phyloP scores from a whole-genome alignment of 306 rosid species.

The Vachellia pachyceras region DNA sequence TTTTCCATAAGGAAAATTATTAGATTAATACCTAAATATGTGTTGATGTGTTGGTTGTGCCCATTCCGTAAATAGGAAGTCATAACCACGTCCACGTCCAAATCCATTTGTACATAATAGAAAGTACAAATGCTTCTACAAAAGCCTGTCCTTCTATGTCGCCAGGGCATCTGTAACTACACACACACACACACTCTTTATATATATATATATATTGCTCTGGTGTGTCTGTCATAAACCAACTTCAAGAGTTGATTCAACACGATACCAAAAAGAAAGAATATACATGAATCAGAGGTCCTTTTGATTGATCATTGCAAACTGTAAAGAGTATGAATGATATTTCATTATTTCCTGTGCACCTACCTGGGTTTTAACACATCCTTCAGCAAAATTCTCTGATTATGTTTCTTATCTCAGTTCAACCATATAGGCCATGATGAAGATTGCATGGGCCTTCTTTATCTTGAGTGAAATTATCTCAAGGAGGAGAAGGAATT shows the following conservation, averaged over 20 bases:
- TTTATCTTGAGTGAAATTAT: background rate
- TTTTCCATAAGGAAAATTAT: conserved; percentile 77
- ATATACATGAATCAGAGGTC: conserved; percentile 33
- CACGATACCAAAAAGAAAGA: conserved; percentile 31
- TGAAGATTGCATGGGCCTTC: background rate
- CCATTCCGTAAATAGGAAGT: conserved; percentile 44
- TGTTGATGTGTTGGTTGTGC: conserved; percentile 15
- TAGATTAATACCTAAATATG: conserved; percentile 33
- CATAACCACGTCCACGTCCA: background rate
- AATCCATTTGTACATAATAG: background rate
- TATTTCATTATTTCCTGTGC: conserved; percentile 19
- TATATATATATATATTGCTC: conserved; percentile 17
- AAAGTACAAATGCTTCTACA: background rate
- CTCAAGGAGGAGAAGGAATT: background rate
- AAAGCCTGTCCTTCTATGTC: background rate
- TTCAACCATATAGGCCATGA: background rate
- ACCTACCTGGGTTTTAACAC: background rate
- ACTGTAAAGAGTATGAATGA: background rate
- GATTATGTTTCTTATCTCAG: background rate
- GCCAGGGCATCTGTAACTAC: conserved; percentile 31
- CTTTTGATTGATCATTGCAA: conserved; percentile 18
- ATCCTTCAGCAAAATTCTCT: background rate
- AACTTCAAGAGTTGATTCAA: conserved; percentile 20
- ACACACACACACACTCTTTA: too few species aligned
- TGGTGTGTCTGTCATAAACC: conserved; percentile 15